Conservation (phyloP, 257 asterid genomes). For the Przewalskia tangutica region DNA sequence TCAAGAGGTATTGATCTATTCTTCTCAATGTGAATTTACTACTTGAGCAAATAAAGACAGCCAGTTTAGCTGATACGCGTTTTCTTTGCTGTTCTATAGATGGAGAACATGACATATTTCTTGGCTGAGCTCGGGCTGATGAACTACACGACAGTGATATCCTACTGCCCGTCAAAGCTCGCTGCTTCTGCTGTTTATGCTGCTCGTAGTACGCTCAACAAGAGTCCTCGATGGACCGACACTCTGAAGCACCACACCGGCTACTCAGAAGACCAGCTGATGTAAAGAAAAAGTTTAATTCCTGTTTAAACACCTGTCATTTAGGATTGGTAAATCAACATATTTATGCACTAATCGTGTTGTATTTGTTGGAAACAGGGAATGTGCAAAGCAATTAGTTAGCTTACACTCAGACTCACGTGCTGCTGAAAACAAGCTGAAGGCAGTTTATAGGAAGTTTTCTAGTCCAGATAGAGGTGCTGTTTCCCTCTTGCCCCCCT, state of each 20-base stretch:
- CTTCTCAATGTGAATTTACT: not conserved
- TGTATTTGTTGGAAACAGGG: conserved; percentile 14
- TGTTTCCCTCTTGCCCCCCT: conserved; percentile 62
- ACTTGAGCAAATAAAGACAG: not conserved
- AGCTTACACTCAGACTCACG: conserved; percentile 41
- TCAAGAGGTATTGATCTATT: not conserved
- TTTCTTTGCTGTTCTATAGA: conserved; percentile 14
- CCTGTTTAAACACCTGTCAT: not conserved
- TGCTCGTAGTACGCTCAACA: conserved; percentile 58
- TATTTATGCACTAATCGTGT: not conserved
- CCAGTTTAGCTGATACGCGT: not conserved
- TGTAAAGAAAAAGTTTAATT: conserved; percentile 16
- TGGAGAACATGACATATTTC: conserved; percentile 66
- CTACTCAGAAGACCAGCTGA: conserved; percentile 43
- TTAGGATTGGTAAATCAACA: not conserved
- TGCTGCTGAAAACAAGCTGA: conserved; percentile 46
- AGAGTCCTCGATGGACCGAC: conserved; percentile 52
- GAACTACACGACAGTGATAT: conserved; percentile 36
- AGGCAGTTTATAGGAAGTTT: conserved; percentile 49
- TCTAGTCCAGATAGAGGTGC: conserved; percentile 44
- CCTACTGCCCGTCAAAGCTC: conserved; percentile 44
- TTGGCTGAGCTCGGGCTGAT: conserved; percentile 62
- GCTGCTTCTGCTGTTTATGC: conserved; percentile 81
- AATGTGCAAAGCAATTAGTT: conserved; percentile 58
- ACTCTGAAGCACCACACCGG: conserved; percentile 71